Percentiles rank a stretch among this genome's conserved stretches.
Conservation (phyloP, 441 rosid species). For the Euphorbia celastroides region DNA sequence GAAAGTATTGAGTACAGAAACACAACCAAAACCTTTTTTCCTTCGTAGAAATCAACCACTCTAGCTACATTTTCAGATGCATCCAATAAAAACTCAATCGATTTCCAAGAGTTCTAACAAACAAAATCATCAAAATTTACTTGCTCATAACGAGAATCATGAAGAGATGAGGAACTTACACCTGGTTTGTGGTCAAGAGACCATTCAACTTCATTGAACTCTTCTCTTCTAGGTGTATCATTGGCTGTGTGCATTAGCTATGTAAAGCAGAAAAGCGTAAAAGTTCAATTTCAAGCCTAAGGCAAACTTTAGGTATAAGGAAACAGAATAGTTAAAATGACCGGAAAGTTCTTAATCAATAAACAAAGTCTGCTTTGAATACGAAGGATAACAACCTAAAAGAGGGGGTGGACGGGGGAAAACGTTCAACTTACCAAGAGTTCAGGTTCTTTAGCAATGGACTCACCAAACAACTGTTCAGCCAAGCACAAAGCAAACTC, state of each 20-base stretch:
- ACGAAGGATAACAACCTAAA: neutral
- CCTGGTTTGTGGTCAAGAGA: slow-evolving; percentile 49
- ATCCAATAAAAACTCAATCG: neutral
- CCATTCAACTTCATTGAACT: slow-evolving; percentile 78
- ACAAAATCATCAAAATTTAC: slow-evolving; percentile 9
- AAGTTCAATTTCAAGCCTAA: no score
- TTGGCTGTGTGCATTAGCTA: slow-evolving; percentile 49
- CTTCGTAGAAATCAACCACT: neutral
- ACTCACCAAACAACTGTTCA: slow-evolving; percentile 79
- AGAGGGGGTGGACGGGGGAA: no score
- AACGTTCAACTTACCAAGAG: slow-evolving; percentile 49
- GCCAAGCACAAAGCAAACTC: slow-evolving; percentile 74
- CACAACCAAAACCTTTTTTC: neutral
- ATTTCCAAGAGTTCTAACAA: neutral
- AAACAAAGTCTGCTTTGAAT: neutral
- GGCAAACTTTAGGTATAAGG: no score
- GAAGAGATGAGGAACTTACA: slow-evolving; percentile 40
- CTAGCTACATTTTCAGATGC: neutral
- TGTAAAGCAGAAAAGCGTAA: slow-evolving; percentile 19
- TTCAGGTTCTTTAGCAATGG: slow-evolving; percentile 54
- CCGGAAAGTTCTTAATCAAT: no score
- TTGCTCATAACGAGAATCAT: neutral
- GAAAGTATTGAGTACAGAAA: slow-evolving; percentile 1
- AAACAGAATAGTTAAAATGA: no score
- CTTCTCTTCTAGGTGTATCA: slow-evolving; percentile 45